Conservation (phyloP, 352 stramenopile genomes). For the Phytophthora ohioensis region DNA sequence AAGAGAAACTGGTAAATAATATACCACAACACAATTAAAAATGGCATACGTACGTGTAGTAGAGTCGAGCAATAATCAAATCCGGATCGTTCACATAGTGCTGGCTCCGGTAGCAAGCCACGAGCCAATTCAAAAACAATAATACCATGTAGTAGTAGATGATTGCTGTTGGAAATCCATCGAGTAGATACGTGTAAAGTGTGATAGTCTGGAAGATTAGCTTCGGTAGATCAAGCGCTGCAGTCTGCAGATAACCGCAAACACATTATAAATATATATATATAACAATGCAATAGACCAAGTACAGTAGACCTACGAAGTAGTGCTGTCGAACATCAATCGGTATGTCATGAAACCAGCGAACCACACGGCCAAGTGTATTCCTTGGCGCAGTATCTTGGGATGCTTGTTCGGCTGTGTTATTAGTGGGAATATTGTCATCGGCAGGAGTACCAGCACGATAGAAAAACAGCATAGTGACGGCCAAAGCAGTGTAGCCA, state of each 20-base stretch:
- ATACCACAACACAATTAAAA: not conserved
- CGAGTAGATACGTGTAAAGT: slow-evolving; percentile 42
- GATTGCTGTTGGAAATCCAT: slow-evolving; percentile 47
- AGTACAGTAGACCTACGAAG: slow-evolving; percentile 12
- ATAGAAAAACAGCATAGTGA: slow-evolving; percentile 44
- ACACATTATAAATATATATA: not conserved
- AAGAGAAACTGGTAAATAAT: not conserved
- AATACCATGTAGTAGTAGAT: slow-evolving; percentile 52
- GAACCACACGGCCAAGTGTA: slow-evolving; percentile 3
- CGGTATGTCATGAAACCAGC: slow-evolving; percentile 8
- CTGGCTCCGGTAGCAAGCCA: slow-evolving; percentile 56
- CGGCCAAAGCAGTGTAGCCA: slow-evolving; percentile 41
- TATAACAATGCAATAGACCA: not conserved
- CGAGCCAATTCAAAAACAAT: slow-evolving; percentile 50
- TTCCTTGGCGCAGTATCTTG: not conserved
- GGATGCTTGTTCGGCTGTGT: no score
- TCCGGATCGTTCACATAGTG: slow-evolving; percentile 36
- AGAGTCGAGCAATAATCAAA: slow-evolving; percentile 47
- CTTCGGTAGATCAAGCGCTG: slow-evolving; percentile 52
- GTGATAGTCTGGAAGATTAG: slow-evolving; percentile 54
- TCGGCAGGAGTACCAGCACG: slow-evolving; percentile 3
- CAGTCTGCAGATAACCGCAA: slow-evolving; percentile 31
- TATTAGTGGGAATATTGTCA: not conserved
- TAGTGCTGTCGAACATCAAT: slow-evolving; percentile 26
- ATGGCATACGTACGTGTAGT: slow-evolving; percentile 22